phyloP scores from a whole-genome alignment of 1,284 basidiomycete species.

The Anthracocystis setariae region DNA sequence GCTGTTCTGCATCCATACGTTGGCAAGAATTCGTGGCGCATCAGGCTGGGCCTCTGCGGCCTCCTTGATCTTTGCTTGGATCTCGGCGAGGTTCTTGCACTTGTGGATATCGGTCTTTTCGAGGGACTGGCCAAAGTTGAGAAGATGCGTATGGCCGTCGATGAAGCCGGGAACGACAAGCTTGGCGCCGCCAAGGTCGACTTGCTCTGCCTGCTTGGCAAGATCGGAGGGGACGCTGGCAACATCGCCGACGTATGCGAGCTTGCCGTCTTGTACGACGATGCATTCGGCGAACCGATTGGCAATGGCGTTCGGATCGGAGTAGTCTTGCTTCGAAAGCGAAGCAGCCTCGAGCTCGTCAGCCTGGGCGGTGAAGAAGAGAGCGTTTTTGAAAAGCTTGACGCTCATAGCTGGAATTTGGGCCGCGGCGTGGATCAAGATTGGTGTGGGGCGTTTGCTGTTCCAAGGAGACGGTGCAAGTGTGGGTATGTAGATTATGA shows the following conservation, averaged over 20 bases:
- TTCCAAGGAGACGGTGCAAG: not conserved
- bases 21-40: slow-evolving; percentile 34
- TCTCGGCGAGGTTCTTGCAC: slow-evolving; percentile 42
- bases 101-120: slow-evolving; percentile 44
- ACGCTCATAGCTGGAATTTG: slow-evolving; percentile 10
- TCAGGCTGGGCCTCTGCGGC: slow-evolving; percentile 34
- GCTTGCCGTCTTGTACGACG: slow-evolving; percentile 23
- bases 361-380: slow-evolving; percentile 44
- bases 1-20: slow-evolving; percentile 48
- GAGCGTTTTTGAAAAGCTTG: slow-evolving; percentile 39
- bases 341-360: slow-evolving; percentile 27
- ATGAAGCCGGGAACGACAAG: slow-evolving; percentile 50
- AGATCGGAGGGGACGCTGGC: slow-evolving; percentile 10
- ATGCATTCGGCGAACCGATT: slow-evolving; percentile 40
- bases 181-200: slow-evolving; percentile 35
- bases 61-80: slow-evolving; percentile 32
- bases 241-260: slow-evolving; percentile 32
- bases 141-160: slow-evolving; percentile 47
- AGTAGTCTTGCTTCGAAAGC: slow-evolving; percentile 31
- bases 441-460: not conserved
- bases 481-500: not conserved
- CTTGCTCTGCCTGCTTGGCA: slow-evolving; percentile 2
- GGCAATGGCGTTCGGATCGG: slow-evolving; percentile 12
- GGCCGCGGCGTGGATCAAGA: not conserved
- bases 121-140: slow-evolving; percentile 44